Percentiles rank a stretch among this genome's conserved stretches.
These are phyloP conservation scores for Citrus hindsii DNA, from an alignment of 345 rosid genomes.

Conservation along the genomic window DNA sequence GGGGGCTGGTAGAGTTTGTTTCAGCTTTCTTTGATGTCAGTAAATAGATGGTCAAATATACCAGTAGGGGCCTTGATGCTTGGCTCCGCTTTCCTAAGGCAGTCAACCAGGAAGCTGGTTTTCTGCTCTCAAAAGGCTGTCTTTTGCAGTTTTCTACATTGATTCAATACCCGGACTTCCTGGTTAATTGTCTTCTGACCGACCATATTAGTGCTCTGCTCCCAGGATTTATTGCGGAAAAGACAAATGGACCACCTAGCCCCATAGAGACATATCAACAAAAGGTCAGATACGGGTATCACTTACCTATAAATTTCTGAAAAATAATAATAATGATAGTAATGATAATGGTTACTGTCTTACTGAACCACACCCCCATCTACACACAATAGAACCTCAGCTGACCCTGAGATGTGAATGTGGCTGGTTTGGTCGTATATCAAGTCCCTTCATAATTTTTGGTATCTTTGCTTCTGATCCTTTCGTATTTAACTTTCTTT, in stretches of 20 bases:
- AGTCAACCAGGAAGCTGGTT: slow-evolving; percentile 32
- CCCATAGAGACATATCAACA: background rate
- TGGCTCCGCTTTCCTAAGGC: slow-evolving; percentile 16
- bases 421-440: background rate
- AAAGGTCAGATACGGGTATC: background rate
- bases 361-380: background rate
- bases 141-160: slow-evolving; percentile 9
- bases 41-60: slow-evolving; percentile 24
- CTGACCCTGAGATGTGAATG: background rate
- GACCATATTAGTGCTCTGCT: slow-evolving; percentile 16
- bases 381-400: background rate
- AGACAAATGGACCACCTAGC: slow-evolving; percentile 29
- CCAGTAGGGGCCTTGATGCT: slow-evolving; percentile 12
- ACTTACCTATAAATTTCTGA: background rate
- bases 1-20: slow-evolving; percentile 23
- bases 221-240: slow-evolving; percentile 37
- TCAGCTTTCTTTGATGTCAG: slow-evolving; percentile 27
- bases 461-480: background rate
- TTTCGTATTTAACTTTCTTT: background rate
- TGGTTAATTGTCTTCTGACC: slow-evolving; percentile 31
- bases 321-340: background rate
- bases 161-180: slow-evolving; percentile 38
- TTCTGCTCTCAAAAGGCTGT: slow-evolving; percentile 19
- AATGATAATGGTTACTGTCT: background rate
- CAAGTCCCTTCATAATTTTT: background rate